phyloP scores from a whole-genome alignment of 257 asterid genomes.

The Solanum okadae region DNA sequence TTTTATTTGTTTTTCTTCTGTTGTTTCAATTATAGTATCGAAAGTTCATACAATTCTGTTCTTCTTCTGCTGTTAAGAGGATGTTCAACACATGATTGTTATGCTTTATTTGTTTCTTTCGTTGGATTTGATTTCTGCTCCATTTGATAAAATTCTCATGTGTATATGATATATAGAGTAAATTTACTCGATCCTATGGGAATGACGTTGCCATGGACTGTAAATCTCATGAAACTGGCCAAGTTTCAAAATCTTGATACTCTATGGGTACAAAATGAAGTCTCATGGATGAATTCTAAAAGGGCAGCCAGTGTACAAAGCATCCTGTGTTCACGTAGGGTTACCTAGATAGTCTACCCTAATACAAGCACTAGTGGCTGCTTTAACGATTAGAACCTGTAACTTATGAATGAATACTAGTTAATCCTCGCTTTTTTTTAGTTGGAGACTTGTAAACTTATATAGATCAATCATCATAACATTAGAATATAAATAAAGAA shows the following conservation, averaged over 20 bases:
- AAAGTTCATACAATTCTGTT: background rate
- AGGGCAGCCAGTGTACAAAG: background rate
- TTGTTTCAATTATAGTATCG: background rate
- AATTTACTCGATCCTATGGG: background rate
- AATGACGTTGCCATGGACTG: background rate
- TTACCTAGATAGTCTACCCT: background rate
- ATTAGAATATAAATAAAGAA: background rate
- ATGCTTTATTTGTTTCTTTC: background rate
- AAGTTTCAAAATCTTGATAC: background rate
- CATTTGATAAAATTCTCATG: background rate
- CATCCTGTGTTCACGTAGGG: background rate
- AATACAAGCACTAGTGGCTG: background rate
- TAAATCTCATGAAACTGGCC: background rate
- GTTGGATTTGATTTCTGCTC: background rate
- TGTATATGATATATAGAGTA: background rate
- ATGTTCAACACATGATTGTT: background rate
- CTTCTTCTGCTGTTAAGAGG: background rate
- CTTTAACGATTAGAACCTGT: background rate
- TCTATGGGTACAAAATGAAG: background rate
- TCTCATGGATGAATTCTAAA: background rate
- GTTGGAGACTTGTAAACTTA: too few species aligned
- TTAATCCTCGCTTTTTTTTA: too few species aligned
- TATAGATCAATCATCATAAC: background rate
- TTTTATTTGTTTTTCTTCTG: background rate
- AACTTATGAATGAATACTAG: background rate